Evolutionary conservation across 306 rosid genomes (phyloP), one percentile per base, ranked within the genome.

Genomic region (Clitoria ternatea): DNA sequence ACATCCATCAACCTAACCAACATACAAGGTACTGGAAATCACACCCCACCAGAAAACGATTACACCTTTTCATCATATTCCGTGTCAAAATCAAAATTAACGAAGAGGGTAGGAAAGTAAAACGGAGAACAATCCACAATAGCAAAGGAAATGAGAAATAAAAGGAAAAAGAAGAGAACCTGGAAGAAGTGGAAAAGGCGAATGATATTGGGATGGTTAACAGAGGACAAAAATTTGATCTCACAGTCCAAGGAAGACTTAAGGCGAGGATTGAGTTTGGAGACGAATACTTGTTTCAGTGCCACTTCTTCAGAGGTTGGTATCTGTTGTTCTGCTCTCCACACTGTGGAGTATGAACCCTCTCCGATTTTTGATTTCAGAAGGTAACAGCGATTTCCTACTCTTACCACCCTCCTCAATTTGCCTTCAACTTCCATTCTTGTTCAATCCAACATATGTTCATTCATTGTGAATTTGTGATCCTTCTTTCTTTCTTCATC

Each of bases 161-260:
- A 48, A 63, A 30, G 6, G 20, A 15, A 29, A 17, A 12, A 8
- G 4, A 0, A 22, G 13, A 59, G 32, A 60, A 88, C 92, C 85
- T 77, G 83, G 62, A 88, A 83, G 64, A 74, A 61, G 29, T 74
- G 13, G 57, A 80, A 48, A 57, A 87, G 88, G 56, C 79, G 86
- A 77, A 85, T 14, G 39, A 87, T 81, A 62, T 87, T 80, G 44
- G 90, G 88, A 53, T 87, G 92, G 26, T 64, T 73, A 23, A 85
- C 83, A 11, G 92, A 83, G 61, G 90, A 85, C 52, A 87, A 67
- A 78, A 87, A 85, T 50, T 67, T 57, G 78, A 83, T 69, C 74
- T 85, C 90, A 40, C 82, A 83, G 36, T 87, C 86, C 62, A 83
- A 76, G 44, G 62, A 65, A 14, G 17, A 36, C 49, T 49, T 81